Conservation (phyloP, 305 asterid genomes). For the Solanum hybrid region DNA sequence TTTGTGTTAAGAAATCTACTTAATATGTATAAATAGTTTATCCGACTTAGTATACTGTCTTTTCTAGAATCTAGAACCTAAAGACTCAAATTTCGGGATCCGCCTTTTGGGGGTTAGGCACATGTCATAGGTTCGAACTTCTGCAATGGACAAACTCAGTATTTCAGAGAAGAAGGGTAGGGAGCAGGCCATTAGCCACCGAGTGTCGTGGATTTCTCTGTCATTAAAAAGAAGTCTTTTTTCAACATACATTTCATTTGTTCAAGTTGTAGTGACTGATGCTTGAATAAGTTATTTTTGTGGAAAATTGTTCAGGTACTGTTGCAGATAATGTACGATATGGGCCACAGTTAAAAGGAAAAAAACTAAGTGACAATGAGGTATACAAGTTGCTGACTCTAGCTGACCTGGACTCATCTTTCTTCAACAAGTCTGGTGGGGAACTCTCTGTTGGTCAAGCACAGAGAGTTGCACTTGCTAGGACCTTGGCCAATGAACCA, state of each 20-base stretch:
- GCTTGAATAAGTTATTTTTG: neutral
- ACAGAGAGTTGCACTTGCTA: slow-evolving; percentile 72
- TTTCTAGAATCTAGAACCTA: neutral
- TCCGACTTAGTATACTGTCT: neutral
- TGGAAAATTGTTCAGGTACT: slow-evolving; percentile 32
- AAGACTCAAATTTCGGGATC: neutral
- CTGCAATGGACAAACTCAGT: neutral
- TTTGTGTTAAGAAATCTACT: neutral
- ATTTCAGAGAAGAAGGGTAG: neutral
- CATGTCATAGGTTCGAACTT: neutral
- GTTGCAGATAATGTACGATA: slow-evolving; percentile 63
- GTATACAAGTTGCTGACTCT: slow-evolving; percentile 44
- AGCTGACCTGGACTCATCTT: slow-evolving; percentile 54
- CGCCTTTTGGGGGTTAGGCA: neutral
- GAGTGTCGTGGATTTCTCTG: neutral
- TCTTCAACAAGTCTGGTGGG: slow-evolving; percentile 41
- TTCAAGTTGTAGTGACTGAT: neutral
- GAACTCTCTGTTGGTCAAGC: slow-evolving; percentile 81
- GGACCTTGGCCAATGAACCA: slow-evolving; percentile 72
- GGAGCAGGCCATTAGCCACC: neutral
- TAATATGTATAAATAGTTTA: neutral
- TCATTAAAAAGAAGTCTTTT: neutral
- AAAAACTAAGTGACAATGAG: slow-evolving; percentile 43
- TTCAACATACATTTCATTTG: neutral
- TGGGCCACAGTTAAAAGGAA: slow-evolving; percentile 55